Percentiles rank a stretch among this genome's conserved stretches.
phyloP scores from a whole-genome alignment of 2,329 filamentous ascomycete genomes.

The Aaosphaeria arxii region DNA sequence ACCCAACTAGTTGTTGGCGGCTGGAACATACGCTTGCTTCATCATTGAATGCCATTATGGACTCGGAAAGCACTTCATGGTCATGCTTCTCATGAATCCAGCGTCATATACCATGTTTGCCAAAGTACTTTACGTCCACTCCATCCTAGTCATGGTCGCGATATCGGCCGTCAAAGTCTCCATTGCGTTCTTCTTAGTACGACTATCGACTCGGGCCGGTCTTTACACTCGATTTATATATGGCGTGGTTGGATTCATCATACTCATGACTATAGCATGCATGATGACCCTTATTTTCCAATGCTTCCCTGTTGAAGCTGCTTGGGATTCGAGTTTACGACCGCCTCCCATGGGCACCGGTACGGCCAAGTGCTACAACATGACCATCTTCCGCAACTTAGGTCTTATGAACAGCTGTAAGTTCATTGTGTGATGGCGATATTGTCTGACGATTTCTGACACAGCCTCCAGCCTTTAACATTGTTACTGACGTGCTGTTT shows the following conservation, averaged over 20 bases:
- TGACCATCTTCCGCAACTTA: slow-evolving; percentile 40
- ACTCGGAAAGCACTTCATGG: slow-evolving; percentile 45
- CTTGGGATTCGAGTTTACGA: slow-evolving; percentile 42
- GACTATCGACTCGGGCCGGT: slow-evolving; percentile 38
- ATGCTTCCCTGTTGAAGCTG: slow-evolving; percentile 45
- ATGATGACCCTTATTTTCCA: slow-evolving; percentile 48
- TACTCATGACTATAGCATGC: slow-evolving; percentile 43
- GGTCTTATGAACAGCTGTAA: slow-evolving; percentile 48
- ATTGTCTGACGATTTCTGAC: background rate
- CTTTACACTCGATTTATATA: slow-evolving; percentile 42
- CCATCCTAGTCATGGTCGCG: slow-evolving; percentile 46
- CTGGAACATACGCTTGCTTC: slow-evolving; percentile 39
- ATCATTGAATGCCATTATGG: slow-evolving; percentile 45
- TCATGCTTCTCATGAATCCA: slow-evolving; percentile 25
- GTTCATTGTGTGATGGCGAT: slow-evolving; percentile 3
- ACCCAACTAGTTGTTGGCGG: background rate
- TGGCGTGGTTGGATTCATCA: slow-evolving; percentile 43
- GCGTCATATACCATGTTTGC: slow-evolving; percentile 34
- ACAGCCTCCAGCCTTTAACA: slow-evolving; percentile 33
- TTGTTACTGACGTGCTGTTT: slow-evolving; percentile 41
- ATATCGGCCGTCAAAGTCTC: slow-evolving; percentile 49
- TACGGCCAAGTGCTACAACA: slow-evolving; percentile 44
- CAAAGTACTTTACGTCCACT: slow-evolving; percentile 44
- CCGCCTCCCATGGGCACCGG: slow-evolving; percentile 23
- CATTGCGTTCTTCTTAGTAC: slow-evolving; percentile 45